Base-by-base conservation (phyloP, 2,329 filamentous ascomycete species). In the Uncinocarpus reesii region DNA sequence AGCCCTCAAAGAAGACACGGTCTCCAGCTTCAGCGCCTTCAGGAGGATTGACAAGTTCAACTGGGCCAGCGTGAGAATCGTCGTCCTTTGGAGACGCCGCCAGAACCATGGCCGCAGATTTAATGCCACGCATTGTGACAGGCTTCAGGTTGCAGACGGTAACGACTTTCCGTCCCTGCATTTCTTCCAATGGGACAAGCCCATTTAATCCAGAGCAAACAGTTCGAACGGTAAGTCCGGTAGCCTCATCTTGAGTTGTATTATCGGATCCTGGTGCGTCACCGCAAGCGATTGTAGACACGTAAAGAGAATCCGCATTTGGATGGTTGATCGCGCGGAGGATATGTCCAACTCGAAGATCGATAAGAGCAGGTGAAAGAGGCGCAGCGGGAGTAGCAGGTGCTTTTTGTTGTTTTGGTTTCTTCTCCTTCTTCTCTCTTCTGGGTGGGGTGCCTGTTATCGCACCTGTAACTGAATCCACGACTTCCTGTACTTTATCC, bases 131-230 rank as follows among this genome's bases (percentile, higher is more conserved):
- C 92, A 98, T 98, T 68, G 93, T 98, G 66, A 96, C 92, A 43
- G 92, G 92, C 77, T 98, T 98, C 58, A 98, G 79, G 70, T 98
- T 98, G 76, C 87, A 94, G 18, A 98, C 90, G 1, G 92, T 86
- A 26, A 98, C 79, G 52, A 98, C 86, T 72, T 93, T 94, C 66
- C 92, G 86, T 62, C 82, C 81, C 68, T 98, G 92, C 92, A 98
- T 95, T 67, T 95, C 87, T 67, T 86, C 87, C 40, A 98, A 76
- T 0, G 92, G 92, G 1, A 98, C 72, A 24, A 95, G 79, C 6
- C 92, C 92, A 67, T 95, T 95, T 55, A 98, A 78, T 23, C 92
- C 92, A 1, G 92, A 96, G 78, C 92, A 98, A 42, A 98, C 90
- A 13, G 90, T 98, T 40, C 92, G 85, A 60, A 89, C 87, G 36